phyloP scores from a whole-genome alignment of 2,329 filamentous ascomycete species.

The Talaromyces sp. region DNA sequence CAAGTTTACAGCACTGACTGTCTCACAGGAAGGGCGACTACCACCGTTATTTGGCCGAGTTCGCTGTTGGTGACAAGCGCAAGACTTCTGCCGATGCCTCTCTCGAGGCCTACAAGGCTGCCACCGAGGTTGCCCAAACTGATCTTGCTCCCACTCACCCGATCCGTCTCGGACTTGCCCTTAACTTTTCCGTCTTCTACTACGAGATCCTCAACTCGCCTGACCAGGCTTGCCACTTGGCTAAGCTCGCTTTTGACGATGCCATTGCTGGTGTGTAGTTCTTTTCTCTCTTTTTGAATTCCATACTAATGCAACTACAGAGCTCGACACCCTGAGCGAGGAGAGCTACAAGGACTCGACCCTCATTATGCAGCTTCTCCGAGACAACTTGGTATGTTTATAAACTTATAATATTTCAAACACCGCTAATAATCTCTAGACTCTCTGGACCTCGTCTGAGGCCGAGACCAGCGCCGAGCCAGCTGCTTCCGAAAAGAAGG shows the following conservation, averaged over 20 bases:
- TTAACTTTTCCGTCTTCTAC: conserved; percentile 99
- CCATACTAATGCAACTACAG: conserved; percentile 42
- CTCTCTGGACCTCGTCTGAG: conserved; percentile 98
- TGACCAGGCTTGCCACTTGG: conserved; percentile 95
- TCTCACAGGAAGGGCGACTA: conserved; percentile 93
- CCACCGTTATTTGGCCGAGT: conserved; percentile 98
- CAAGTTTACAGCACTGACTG: not conserved
- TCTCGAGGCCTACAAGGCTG: conserved; percentile 93
- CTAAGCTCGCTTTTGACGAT: conserved; percentile 93
- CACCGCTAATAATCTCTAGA: conserved; percentile 53
- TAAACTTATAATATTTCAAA: not conserved
- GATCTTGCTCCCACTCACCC: conserved; percentile 88
- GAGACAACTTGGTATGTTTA: conserved; percentile 78
- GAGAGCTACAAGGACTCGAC: conserved; percentile 99
- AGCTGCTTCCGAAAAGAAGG: conserved; percentile 37
- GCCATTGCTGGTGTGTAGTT: conserved; percentile 71
- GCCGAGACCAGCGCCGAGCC: conserved; percentile 68
- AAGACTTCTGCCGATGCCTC: conserved; percentile 92
- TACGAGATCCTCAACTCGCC: conserved; percentile 99
- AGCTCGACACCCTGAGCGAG: conserved; percentile 94
- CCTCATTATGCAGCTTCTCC: conserved; percentile 96
- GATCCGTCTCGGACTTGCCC: conserved; percentile 83
- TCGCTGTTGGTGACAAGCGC: conserved; percentile 88
- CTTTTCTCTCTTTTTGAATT: not conserved
- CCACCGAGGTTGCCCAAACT: conserved; percentile 83